phyloP scores from a whole-genome alignment of 2,329 filamentous ascomycete species.

The Calonectria ilicicola region DNA sequence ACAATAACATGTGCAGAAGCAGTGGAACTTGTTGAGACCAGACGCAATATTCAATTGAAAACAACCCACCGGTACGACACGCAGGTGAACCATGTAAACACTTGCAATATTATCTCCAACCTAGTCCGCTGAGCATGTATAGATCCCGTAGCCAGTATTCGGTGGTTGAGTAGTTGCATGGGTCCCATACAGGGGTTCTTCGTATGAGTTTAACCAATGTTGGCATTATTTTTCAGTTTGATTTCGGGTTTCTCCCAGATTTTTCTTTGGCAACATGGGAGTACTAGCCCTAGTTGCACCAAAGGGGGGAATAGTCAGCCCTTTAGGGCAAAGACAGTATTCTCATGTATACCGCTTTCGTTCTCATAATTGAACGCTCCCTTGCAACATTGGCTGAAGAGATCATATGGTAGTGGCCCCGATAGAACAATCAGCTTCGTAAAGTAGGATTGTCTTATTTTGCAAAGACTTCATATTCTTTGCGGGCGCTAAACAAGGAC shows the following conservation, averaged over 20 bases:
- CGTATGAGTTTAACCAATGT: constrained; percentile 38
- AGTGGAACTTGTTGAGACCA: too few species aligned
- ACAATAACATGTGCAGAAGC: too few species aligned
- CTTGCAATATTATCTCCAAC: too few species aligned
- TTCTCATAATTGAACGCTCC: constrained; percentile 38
- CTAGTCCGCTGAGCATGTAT: constrained; percentile 14
- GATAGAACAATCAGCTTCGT: constrained; percentile 40
- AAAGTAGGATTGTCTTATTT: constrained; percentile 38
- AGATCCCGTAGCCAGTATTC: constrained; percentile 39
- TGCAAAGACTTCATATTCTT: constrained; percentile 36
- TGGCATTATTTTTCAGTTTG: constrained; percentile 27
- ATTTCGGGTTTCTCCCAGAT: constrained; percentile 34
- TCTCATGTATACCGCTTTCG: constrained; percentile 31
- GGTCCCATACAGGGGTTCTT: constrained; percentile 38
- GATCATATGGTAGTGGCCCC: constrained; percentile 34
- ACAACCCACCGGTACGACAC: too few species aligned
- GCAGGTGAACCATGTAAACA: too few species aligned
- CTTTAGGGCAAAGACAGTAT: too few species aligned
- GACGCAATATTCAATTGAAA: too few species aligned
- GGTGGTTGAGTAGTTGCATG: constrained; percentile 36
- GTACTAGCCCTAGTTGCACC: constrained; percentile 41
- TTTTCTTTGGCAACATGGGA: constrained; percentile 34
- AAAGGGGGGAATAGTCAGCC: too few species aligned
- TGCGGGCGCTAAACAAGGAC: constrained; percentile 33
- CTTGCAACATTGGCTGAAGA: constrained; percentile 27